Evolutionary conservation across 495 filamentous ascomycete genomes (phyloP).

Genomic region (Amorphotheca resinae): DNA sequence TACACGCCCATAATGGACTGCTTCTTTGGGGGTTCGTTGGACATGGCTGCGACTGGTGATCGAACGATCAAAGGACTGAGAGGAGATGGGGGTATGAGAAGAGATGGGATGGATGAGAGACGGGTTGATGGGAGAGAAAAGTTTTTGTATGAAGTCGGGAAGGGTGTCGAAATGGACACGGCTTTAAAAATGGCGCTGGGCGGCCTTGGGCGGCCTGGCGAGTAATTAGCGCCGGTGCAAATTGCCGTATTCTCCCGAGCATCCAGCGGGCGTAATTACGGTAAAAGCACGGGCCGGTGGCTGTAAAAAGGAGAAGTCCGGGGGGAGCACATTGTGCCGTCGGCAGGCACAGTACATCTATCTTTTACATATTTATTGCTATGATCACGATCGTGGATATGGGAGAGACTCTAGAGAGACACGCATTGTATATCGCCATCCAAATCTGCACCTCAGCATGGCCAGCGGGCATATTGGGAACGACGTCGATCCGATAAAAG

Average conservation of each 20-base stretch:
- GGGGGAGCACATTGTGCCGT: too few species aligned
- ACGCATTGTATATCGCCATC: too few species aligned
- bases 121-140: not conserved
- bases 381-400: too few species aligned
- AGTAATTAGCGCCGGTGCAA: not conserved
- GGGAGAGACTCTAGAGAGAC: too few species aligned
- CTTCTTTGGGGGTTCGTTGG: constrained; percentile 38
- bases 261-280: not conserved
- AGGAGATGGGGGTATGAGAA: constrained; percentile 21
- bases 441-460: too few species aligned
- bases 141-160: not conserved
- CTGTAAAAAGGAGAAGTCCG: too few species aligned
- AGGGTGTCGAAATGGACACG: not conserved
- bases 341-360: too few species aligned
- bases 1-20: constrained; percentile 90
- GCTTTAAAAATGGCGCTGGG: not conserved
- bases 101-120: constrained; percentile 3
- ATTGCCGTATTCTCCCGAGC: not conserved
- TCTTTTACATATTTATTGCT: too few species aligned
- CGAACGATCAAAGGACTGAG: constrained; percentile 23
- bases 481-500: too few species aligned
- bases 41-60: constrained; percentile 33
- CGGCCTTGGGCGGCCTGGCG: not conserved
- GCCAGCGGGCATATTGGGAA: too few species aligned
- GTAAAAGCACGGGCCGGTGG: too few species aligned